Base-by-base conservation (phyloP, 805 yeast species). In the Wickerhamomyces hampshirensis region DNA sequence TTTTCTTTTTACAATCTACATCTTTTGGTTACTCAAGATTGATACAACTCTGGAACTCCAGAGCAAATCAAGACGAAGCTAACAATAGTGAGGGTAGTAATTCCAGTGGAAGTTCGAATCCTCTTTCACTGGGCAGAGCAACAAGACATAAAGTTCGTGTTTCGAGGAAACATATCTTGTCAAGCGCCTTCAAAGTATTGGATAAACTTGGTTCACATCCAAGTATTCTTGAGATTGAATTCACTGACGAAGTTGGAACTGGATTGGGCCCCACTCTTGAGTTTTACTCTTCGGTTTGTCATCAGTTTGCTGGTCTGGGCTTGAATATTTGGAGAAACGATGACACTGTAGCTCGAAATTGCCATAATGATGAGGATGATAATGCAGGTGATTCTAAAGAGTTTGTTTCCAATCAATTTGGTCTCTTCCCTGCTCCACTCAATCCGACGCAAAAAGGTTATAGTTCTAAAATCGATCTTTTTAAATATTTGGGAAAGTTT, bases 261-360 rank as follows among this genome's bases (percentile, higher is more conserved):
- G 98, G 98, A 0, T 63, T 88, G 30, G 98, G 98, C 0, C 98
- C 98, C 4, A 91, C 98, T 0, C 66, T 89, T 44, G 98, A 91
- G 59, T 91, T 93, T 53, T 91, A 87, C 53, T 78, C 97, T 0
- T 65, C 70, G 12, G 87, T 85, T 2, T 87, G 96, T 0, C 75
- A 68, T 38, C 88, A 80, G 44, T 87, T 91, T 55, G 64, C 82
- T 1, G 69, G 64, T 45, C 70, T 68, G 34, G 68, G 67, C 18
- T 59, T 80, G 31, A 60, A 59, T 7, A 64, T 93, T 65, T 91
- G 98, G 98, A 70, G 94, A 47, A 42, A 38, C 26, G 37, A 42
- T 28, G 28, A 29, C 11, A 21, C 10, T 11, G 24, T 21, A 8
- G 24, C n/a, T n/a, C n/a, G n/a, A n/a, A n/a, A n/a, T n/a, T n/a